Evolutionary conservation across 805 yeast genomes (phyloP).

Genomic region (Candida takata): DNA sequence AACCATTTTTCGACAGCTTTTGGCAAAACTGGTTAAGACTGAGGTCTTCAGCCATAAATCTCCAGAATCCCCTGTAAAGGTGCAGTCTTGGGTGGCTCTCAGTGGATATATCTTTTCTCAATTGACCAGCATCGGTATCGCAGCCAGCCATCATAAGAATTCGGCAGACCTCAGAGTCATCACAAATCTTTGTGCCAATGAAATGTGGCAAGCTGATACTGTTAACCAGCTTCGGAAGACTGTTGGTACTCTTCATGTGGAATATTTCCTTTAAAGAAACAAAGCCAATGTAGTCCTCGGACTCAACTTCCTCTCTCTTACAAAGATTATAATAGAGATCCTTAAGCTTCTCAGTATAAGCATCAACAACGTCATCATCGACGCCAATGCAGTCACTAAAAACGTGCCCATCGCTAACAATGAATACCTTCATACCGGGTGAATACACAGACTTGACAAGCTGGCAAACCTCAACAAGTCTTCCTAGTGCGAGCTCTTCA

Average conservation of each 20-base stretch:
- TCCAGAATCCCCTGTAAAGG: conserved; percentile 51
- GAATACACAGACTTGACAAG: conserved; percentile 35
- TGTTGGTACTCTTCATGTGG: conserved; percentile 26
- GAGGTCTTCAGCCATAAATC: conserved; percentile 54
- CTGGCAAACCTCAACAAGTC: conserved; percentile 28
- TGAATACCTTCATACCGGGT: conserved; percentile 49
- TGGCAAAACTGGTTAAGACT: conserved; percentile 33
- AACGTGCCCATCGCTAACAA: conserved; percentile 61
- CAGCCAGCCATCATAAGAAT: conserved; percentile 37
- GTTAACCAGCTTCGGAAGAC: conserved; percentile 24
- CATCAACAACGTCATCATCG: conserved; percentile 46
- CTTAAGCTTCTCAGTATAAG: conserved; percentile 38
- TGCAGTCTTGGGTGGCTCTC: conserved; percentile 48
- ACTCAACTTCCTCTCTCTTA: conserved; percentile 12
- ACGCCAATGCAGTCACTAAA: conserved; percentile 60
- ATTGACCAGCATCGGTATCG: conserved; percentile 52
- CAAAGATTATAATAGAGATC: conserved; percentile 31
- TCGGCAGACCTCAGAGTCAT: conserved; percentile 33
- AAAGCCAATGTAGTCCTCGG: conserved; percentile 31
- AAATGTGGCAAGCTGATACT: conserved; percentile 28
- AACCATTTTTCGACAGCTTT: conserved; percentile 33
- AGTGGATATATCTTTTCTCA: conserved; percentile 52
- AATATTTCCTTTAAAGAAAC: conserved; percentile 36
- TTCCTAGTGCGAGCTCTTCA: conserved; percentile 35
- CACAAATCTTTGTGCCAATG: conserved; percentile 33